phyloP scores from a whole-genome alignment of 2,329 filamentous ascomycete species.

The Sordariomycetes sp. region DNA sequence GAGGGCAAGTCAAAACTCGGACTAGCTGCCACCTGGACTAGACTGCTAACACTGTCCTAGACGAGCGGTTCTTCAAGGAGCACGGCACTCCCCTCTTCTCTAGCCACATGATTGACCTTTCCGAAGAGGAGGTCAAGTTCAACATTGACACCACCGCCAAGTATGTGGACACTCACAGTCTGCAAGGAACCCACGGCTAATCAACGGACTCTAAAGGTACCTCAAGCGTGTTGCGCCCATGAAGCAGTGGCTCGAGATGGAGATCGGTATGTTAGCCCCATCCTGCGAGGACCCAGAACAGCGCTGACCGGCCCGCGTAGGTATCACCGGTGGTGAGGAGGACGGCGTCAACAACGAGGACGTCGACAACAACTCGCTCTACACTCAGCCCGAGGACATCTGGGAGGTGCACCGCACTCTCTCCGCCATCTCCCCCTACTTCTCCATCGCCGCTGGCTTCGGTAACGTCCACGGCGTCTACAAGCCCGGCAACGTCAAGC shows the following conservation, averaged over 20 bases:
- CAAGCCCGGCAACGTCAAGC: constrained; percentile 67
- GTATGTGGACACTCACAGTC: constrained; percentile 6
- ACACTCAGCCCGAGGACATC: constrained; percentile 96
- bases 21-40: background rate
- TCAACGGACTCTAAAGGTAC: constrained; percentile 32
- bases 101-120: constrained; percentile 97
- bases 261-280: constrained; percentile 28
- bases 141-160: constrained; percentile 87
- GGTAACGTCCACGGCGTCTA: constrained; percentile 74
- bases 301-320: constrained; percentile 16
- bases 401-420: constrained; percentile 82
- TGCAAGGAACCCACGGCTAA: background rate
- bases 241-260: constrained; percentile 99
- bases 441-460: constrained; percentile 96
- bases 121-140: constrained; percentile 77
- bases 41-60: constrained; percentile 18
- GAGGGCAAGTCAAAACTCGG: constrained; percentile 23
- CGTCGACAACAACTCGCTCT: constrained; percentile 49
- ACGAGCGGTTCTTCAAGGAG: constrained; percentile 90
- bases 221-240: constrained; percentile 87
- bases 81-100: constrained; percentile 84
- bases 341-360: constrained; percentile 98
- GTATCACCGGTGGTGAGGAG: constrained; percentile 91
- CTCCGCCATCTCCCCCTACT: constrained; percentile 79
- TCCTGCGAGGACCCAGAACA: background rate